Base-by-base conservation (phyloP, 495 filamentous ascomycete genomes). In the Xylaria flabelliformis region DNA sequence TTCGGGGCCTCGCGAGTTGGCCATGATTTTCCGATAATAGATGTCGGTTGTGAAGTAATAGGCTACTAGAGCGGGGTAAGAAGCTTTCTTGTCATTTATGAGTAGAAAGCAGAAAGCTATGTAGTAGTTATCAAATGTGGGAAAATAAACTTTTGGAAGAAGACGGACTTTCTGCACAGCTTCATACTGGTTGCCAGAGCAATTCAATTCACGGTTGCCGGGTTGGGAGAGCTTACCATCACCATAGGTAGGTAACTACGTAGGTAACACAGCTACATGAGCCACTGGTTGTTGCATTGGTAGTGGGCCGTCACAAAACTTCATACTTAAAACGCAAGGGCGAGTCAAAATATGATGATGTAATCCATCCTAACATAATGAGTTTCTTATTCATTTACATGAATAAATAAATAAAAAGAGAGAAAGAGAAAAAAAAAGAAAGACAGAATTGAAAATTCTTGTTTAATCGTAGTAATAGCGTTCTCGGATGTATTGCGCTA, bases 221-320 rank as follows among this genome's bases (percentile, higher is more conserved):
- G 19, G 46, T 19, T 5, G 46, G 46, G 46, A 50, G 19, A 50
- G 46, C 19, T 8, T 50, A 50, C 17, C 19, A n/a, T n/a, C 1
- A 21, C 46, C 46, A 24, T 55, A 55, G 9, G 51, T 55, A 55
- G 9, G 51, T 9, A 55, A 55, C 51, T 21, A n/a, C n/a, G n/a
- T n/a, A 3, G 21, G 51, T 55, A 55, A 29, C 51, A 26, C 8
- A 53, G 51, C 51, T 24, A n/a, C n/a, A 51, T 9, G 7, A 21
- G 48, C 50, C 8, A 29, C 26, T 2, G 26, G 24, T 13, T 2
- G 29, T 1, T 56, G 26, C 4, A 29, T 55, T 21, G 19, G 2
- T 53, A 56, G 53, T 56, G 26, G 53, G 26, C 51, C 21, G 51
- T 19, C 51, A 55, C 51, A 55, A 55, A 55, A 29, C 51, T n/a